Evolutionary conservation across 139 green algal genomes (phyloP).

Genomic region (Tetraselmis striata): DNA sequence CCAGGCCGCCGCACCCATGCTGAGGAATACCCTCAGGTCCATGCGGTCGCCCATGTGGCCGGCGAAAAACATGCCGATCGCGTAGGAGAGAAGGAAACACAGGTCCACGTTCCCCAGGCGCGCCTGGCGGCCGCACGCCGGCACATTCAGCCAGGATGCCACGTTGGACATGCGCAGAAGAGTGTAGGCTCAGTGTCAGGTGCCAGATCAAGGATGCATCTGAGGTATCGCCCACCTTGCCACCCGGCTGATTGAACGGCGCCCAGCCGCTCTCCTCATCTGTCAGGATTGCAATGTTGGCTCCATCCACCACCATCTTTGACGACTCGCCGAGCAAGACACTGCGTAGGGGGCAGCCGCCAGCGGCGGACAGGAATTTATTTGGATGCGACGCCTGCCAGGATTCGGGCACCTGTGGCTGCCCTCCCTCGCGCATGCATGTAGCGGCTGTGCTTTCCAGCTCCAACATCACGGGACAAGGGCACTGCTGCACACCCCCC

Average conservation of each 20-base stretch:
- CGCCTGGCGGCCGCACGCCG: too few species aligned
- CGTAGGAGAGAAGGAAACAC: conserved; percentile 85
- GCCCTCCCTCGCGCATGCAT: not conserved
- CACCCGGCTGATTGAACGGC: conserved; percentile 73
- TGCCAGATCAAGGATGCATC: not conserved
- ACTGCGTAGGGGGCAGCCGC: conserved; percentile 12
- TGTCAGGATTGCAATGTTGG: not conserved
- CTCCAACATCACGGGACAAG: not conserved
- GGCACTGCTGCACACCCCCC: not conserved
- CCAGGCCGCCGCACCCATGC: conserved; percentile 40
- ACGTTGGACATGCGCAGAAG: too few species aligned
- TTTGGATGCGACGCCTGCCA: not conserved
- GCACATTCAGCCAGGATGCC: too few species aligned
- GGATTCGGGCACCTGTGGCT: not conserved
- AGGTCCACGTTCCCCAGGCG: conserved; percentile 82
- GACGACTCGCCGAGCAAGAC: conserved; percentile 31
- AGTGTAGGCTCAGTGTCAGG: not conserved
- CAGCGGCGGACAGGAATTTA: not conserved
- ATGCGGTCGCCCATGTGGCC: conserved; percentile 83
- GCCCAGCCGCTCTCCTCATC: conserved; percentile 56
- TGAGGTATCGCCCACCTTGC: conserved; percentile 38
- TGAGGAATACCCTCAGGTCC: conserved; percentile 84
- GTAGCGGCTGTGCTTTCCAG: conserved; percentile 7
- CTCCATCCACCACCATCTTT: not conserved
- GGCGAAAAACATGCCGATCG: conserved; percentile 86